Evolutionary conservation across 805 yeast genomes (phyloP).

Genomic region (Yamadazyma ubonensis): DNA sequence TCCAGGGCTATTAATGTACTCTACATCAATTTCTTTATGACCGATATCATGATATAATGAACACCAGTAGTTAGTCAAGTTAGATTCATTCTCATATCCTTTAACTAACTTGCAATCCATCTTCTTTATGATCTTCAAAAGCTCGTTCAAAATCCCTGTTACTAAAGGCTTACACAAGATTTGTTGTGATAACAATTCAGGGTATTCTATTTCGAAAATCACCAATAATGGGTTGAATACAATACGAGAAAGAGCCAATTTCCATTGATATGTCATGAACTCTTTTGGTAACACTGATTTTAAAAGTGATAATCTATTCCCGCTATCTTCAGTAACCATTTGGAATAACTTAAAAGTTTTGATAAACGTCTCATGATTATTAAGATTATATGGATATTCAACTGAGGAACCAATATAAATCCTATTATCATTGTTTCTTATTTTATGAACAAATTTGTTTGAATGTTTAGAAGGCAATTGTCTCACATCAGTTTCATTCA

Average conservation of each 20-base stretch:
- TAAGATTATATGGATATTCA: constrained; percentile 13
- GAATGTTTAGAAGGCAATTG: constrained; percentile 15
- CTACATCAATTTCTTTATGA: constrained; percentile 15
- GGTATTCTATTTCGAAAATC: constrained; percentile 67
- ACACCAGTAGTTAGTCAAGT: constrained; percentile 54
- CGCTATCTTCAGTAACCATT: constrained; percentile 31
- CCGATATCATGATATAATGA: constrained; percentile 36
- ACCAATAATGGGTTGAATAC: constrained; percentile 77
- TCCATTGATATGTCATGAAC: constrained; percentile 78
- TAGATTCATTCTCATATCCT: constrained; percentile 66
- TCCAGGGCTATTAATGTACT: constrained; percentile 50
- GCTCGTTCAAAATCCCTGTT: constrained; percentile 75
- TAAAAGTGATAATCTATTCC: constrained; percentile 44
- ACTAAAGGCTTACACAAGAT: constrained; percentile 83
- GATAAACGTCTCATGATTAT: constrained; percentile 14
- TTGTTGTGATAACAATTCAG: constrained; percentile 57
- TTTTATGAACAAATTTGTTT: constrained; percentile 29
- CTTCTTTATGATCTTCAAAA: constrained; percentile 67
- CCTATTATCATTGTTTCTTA: constrained; percentile 43
- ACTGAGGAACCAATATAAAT: constrained; percentile 39
- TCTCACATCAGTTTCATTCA: constrained; percentile 62
- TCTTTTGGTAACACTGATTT: constrained; percentile 53
- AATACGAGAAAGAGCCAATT: constrained; percentile 73
- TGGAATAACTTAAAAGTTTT: constrained; percentile 32
- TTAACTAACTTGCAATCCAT: constrained; percentile 74